A percentile compares a stretch with the other conserved stretches of the same genome.
These are phyloP conservation scores for Heliamphora exappendiculata DNA, from an alignment of 148 eudicot species.

Conservation along the genomic window DNA sequence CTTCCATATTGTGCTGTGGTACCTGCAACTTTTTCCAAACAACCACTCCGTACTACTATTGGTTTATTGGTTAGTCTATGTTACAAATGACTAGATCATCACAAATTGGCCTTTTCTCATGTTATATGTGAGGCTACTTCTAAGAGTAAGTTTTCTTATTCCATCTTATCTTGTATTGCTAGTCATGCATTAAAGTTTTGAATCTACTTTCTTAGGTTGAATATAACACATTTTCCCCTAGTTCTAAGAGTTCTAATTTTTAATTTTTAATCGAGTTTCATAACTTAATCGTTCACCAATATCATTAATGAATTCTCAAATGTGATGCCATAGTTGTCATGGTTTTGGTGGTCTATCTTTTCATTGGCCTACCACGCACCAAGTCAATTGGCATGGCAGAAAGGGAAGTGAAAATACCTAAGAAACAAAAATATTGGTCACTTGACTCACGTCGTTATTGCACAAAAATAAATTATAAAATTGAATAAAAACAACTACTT, in stretches of 20 bases:
- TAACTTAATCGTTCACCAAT: not conserved
- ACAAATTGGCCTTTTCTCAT: not conserved
- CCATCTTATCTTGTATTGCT: not conserved
- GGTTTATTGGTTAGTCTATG: not conserved
- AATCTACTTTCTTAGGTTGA: too few species aligned
- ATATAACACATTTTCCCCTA: too few species aligned
- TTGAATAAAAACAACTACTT: too few species aligned
- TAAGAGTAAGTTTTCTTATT: not conserved
- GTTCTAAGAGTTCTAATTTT: not conserved
- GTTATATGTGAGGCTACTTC: not conserved
- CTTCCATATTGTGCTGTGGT: not conserved
- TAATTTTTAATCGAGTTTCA: not conserved
- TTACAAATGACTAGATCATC: not conserved
- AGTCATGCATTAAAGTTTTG: not conserved
- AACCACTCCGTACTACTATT: not conserved
- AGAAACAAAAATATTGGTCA: not conserved
- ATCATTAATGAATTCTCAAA: not conserved
- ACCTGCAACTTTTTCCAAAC: not conserved
- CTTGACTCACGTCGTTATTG: too few species aligned
- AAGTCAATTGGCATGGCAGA: too few species aligned
- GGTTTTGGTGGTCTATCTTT: too few species aligned
- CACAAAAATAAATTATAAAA: too few species aligned
- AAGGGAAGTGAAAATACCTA: not conserved
- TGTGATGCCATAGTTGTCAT: not conserved
- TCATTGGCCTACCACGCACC: too few species aligned